phyloP scores from a whole-genome alignment of 1,284 basidiomycete genomes.

The Rhodotorula sp. region DNA sequence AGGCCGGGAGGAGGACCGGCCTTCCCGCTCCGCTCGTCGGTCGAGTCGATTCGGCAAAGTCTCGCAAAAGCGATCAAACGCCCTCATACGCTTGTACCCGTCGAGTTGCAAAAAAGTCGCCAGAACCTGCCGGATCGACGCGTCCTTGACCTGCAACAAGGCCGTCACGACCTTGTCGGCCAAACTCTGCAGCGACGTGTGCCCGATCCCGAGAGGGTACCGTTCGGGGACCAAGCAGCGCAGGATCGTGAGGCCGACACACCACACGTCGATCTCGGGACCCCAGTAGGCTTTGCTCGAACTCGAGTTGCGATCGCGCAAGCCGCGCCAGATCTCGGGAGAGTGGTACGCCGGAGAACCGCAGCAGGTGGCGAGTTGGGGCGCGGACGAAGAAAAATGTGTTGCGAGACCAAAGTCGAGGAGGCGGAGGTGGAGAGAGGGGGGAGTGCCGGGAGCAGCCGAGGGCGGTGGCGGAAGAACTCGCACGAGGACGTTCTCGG shows the following conservation, averaged over 20 bases:
- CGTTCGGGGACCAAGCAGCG: constrained; percentile 54
- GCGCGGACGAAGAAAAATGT: constrained; percentile 56
- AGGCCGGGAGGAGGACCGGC: not conserved
- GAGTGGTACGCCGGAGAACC: constrained; percentile 52
- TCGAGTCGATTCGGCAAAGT: not conserved
- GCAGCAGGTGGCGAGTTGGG: constrained; percentile 59
- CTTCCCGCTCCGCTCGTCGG: constrained; percentile 1
- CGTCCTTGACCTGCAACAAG: constrained; percentile 51
- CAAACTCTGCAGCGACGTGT: constrained; percentile 54
- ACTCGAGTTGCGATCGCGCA: constrained; percentile 51
- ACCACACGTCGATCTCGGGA: constrained; percentile 61
- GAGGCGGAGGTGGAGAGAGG: constrained; percentile 51
- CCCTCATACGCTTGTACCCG: constrained; percentile 52
- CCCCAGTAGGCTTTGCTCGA: constrained; percentile 56
- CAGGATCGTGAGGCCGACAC: constrained; percentile 57
- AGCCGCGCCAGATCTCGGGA: constrained; percentile 57
- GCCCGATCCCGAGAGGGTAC: constrained; percentile 57
- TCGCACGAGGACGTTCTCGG: constrained; percentile 53
- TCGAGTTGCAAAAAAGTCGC: constrained; percentile 54
- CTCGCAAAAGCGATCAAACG: constrained; percentile 51
- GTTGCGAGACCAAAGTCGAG: constrained; percentile 60
- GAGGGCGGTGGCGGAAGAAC: constrained; percentile 49
- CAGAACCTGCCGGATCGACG: constrained; percentile 50
- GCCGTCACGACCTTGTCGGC: constrained; percentile 50
- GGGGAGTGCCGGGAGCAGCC: not conserved